A percentile compares a stretch with the other conserved stretches of the same genome.
Evolutionary conservation across 2,329 filamentous ascomycete species (phyloP).

Genomic region (Cytospora paraplurivora): DNA sequence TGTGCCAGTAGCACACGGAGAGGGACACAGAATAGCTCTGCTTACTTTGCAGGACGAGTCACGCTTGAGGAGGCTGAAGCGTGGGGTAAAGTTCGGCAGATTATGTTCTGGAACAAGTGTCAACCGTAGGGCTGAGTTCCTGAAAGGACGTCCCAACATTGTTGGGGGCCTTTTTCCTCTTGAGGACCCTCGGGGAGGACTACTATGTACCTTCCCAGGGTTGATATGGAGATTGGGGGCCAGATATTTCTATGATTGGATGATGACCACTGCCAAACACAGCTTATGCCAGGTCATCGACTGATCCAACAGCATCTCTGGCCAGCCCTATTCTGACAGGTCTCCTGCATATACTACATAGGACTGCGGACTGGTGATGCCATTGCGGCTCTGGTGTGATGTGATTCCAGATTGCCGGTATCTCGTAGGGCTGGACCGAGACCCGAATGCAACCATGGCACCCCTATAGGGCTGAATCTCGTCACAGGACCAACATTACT

Average conservation of each 20-base stretch:
- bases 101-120: not conserved
- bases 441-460: conserved; percentile 14
- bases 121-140: not conserved
- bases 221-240: no score
- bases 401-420: not conserved
- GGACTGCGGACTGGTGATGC: not conserved
- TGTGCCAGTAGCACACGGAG: not conserved
- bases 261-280: no score
- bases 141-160: not conserved
- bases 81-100: not conserved
- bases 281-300: no score
- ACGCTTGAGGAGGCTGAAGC: not conserved
- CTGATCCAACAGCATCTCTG: no score
- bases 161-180: no score
- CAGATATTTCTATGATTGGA: no score
- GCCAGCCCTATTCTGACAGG: no score
- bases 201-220: no score
- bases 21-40: not conserved
- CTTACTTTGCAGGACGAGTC: not conserved
- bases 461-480: not conserved
- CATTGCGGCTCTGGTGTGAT: conserved; percentile 15
- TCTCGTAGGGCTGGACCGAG: conserved; percentile 17
- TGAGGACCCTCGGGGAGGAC: no score
- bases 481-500: conserved; percentile 15
- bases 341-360: no score